Evolutionary conservation across 2,329 filamentous ascomycete genomes (phyloP), one percentile per base, ranked within the genome.

Genomic region (Dichotomopilus funicola): DNA sequence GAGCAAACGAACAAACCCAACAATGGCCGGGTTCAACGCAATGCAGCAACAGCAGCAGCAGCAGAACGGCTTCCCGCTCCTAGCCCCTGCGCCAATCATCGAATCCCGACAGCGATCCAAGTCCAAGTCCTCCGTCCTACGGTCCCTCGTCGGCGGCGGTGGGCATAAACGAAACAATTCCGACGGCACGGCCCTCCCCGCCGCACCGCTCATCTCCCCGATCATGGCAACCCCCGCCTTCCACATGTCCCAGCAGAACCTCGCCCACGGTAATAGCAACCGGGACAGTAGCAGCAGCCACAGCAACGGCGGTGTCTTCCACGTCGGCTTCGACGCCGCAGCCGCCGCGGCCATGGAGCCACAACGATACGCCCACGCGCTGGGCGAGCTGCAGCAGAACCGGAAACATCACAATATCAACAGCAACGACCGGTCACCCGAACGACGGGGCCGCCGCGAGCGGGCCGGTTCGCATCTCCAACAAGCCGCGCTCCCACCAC

Each of bases 331-430:
- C 36, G 57, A 59, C 47, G 44, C 55, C 6, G 54, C 45, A 4
- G 54, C 51, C 1, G 49, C 57, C n/a, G 53, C 56, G 6, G 53
- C 51, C 49, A 60, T 60, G 59, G 59, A 59, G 9, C 55, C 53
- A 10, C 42, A 60, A 35, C 53, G 53, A 72, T 54, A 57, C 47
- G 48, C 74, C 5, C 68, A 74, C 37, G 77, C 80, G 52, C 71
- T 85, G 12, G 75, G 75, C 49, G 82, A 85, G 66, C 74, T 83
- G 44, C 78, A 79, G 56, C 75, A 79, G 56, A 84, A 83, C 65
- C 76, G 77, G 55, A 74, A 75, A 61, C 19, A 27, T 2, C 19
- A 27, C 19, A 27, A 27, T 27, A 27, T 27, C 19, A 27, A 27
- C 19, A 27, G 19, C 19, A 27, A 27, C 19, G 74, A 73, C 33